phyloP scores from a whole-genome alignment of 805 yeast genomes.

The Yarrowia sp. region DNA sequence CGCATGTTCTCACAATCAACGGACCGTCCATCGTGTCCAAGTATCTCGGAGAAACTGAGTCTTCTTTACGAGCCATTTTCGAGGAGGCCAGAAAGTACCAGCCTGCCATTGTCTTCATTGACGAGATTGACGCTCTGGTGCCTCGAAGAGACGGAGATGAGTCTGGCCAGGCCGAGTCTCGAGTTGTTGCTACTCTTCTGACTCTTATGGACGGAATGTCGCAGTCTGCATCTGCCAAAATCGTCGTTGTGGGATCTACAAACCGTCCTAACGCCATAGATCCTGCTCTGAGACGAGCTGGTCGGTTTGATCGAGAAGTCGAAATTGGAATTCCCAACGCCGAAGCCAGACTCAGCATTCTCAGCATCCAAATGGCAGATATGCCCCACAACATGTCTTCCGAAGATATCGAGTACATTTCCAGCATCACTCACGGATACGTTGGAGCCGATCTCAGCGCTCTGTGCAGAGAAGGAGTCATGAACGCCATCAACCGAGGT shows the following conservation, averaged over 20 bases:
- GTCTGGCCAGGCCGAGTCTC: slow-evolving; percentile 81
- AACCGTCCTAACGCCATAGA: slow-evolving; percentile 82
- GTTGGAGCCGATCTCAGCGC: slow-evolving; percentile 96
- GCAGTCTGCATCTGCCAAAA: slow-evolving; percentile 85
- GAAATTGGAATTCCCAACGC: slow-evolving; percentile 96
- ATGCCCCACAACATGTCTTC: slow-evolving; percentile 56
- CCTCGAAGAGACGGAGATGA: slow-evolving; percentile 84
- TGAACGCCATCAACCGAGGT: slow-evolving; percentile 71
- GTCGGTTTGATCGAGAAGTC: slow-evolving; percentile 82
- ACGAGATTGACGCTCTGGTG: slow-evolving; percentile 88
- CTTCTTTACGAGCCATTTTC: slow-evolving; percentile 73
- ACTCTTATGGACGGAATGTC: slow-evolving; percentile 99
- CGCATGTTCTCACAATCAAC: slow-evolving; percentile 80
- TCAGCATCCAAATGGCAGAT: slow-evolving; percentile 55
- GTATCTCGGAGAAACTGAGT: slow-evolving; percentile 92
- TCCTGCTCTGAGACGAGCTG: slow-evolving; percentile 81
- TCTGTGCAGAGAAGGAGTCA: slow-evolving; percentile 79
- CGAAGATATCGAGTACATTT: slow-evolving; percentile 58
- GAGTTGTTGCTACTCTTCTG: slow-evolving; percentile 85
- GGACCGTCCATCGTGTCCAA: slow-evolving; percentile 92
- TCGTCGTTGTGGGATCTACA: slow-evolving; percentile 96
- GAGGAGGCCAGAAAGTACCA: slow-evolving; percentile 81
- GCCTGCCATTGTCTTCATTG: slow-evolving; percentile 84
- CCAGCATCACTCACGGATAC: slow-evolving; percentile 87
- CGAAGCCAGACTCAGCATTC: slow-evolving; percentile 84